Evolutionary conservation across 768 basidiomycete species (phyloP).

Genomic region (Suillus spraguei): DNA sequence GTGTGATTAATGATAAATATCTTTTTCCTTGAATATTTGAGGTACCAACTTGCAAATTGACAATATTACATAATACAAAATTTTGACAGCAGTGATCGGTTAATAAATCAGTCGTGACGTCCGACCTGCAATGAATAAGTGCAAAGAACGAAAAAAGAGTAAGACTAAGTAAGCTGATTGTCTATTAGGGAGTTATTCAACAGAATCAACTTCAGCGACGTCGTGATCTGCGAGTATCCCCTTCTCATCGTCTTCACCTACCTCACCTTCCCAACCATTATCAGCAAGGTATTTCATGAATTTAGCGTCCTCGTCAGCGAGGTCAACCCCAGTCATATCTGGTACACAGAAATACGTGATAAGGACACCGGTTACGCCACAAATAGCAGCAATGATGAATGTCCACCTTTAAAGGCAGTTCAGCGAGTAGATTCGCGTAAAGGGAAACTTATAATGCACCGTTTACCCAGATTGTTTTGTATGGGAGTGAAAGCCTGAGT

Average conservation of each 20-base stretch:
- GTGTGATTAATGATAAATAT: too few relatives aligned
- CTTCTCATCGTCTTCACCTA: conserved; percentile 56
- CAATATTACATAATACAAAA: too few relatives aligned
- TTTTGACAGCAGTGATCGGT: too few relatives aligned
- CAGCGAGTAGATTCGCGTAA: neutral
- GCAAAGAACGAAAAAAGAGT: too few relatives aligned
- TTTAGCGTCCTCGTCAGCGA: conserved; percentile 64
- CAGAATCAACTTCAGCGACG: conserved; percentile 18
- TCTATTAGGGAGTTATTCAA: too few relatives aligned
- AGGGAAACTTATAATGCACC: conserved; percentile 34
- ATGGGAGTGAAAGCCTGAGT: conserved; percentile 74
- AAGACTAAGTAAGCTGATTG: too few relatives aligned
- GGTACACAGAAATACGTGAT: conserved; percentile 71
- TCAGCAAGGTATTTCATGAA: conserved; percentile 61
- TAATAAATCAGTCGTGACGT: too few relatives aligned
- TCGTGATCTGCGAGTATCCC: conserved; percentile 24
- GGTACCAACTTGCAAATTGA: too few relatives aligned
- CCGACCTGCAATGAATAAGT: too few relatives aligned
- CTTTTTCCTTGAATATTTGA: too few relatives aligned
- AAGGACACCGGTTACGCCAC: conserved; percentile 61
- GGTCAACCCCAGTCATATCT: conserved; percentile 66
- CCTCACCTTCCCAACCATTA: conserved; percentile 66
- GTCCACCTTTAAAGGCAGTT: conserved; percentile 49
- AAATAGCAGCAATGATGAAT: conserved; percentile 70
- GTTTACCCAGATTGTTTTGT: conserved; percentile 65